Evolutionary conservation across 345 rosid species (phyloP).

Genomic region (Limnanthes douglasii): DNA sequence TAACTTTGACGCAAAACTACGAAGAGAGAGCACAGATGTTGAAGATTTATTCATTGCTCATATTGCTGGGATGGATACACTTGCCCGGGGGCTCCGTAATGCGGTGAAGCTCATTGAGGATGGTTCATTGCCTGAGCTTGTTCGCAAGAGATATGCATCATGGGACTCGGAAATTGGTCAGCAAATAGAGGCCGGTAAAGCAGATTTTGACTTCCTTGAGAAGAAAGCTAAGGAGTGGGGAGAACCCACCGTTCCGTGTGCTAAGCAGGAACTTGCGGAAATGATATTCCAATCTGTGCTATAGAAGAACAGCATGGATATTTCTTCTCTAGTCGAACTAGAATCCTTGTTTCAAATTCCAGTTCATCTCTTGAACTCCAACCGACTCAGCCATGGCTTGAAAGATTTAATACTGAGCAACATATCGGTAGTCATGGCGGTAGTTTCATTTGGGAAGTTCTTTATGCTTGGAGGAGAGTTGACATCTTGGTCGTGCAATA

Average conservation of each 20-base stretch:
- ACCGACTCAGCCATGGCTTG: too few species aligned
- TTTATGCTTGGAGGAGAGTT: too few species aligned
- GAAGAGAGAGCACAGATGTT: slow-evolving; percentile 93
- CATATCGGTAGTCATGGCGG: too few species aligned
- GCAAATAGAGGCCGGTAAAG: slow-evolving; percentile 69
- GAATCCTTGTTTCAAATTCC: too few species aligned
- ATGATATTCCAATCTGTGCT: too few species aligned
- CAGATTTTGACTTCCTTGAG: slow-evolving; percentile 76
- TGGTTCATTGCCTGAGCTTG: slow-evolving; percentile 33
- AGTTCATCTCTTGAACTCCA: too few species aligned
- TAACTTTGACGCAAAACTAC: slow-evolving; percentile 95
- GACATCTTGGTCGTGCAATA: too few species aligned
- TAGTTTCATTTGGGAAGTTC: too few species aligned
- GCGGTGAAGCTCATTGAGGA: slow-evolving; percentile 81
- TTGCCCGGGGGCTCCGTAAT: slow-evolving; percentile 81
- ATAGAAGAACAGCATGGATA: too few species aligned
- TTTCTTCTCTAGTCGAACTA: too few species aligned
- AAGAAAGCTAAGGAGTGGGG: slow-evolving; percentile 79
- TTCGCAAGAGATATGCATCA: slow-evolving; percentile 54
- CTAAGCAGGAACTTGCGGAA: slow-evolving; percentile 81
- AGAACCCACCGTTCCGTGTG: slow-evolving; percentile 80
- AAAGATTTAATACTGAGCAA: too few species aligned
- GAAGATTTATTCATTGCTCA: slow-evolving; percentile 89
- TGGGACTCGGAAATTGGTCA: slow-evolving; percentile 61
- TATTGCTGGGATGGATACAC: slow-evolving; percentile 83